Conservation (phyloP, 2,329 filamentous ascomycete genomes). For the Colletotrichum phormii region DNA sequence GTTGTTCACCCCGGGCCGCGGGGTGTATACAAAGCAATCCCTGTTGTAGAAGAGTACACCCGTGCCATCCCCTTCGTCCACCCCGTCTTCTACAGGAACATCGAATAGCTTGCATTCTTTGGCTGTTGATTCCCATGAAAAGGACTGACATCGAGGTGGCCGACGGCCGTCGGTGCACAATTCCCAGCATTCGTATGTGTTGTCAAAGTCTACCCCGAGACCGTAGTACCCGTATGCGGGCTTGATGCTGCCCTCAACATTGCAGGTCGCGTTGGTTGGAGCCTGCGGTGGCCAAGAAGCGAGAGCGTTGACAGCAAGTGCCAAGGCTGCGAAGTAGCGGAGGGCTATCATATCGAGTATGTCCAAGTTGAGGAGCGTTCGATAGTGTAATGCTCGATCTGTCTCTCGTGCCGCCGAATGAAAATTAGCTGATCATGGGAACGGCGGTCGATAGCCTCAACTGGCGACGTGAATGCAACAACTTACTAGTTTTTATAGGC, state of each 20-base stretch:
- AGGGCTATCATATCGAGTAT: not conserved
- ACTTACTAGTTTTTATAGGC: no score
- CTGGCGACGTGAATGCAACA: no score
- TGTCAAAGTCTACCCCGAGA: not conserved
- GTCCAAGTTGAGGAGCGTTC: no score
- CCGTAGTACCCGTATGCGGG: not conserved
- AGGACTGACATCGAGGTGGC: not conserved
- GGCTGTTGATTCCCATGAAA: not conserved
- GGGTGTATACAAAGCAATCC: not conserved
- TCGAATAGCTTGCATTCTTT: not conserved
- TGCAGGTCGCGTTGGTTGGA: not conserved
- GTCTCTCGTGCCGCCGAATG: no score
- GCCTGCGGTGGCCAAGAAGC: not conserved
- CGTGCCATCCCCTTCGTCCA: not conserved
- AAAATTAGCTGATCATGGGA: no score
- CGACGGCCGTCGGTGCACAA: not conserved
- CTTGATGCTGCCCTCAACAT: not conserved
- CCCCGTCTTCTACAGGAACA: not conserved
- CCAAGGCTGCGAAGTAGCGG: not conserved
- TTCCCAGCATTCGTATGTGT: not conserved
- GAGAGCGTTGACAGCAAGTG: not conserved
- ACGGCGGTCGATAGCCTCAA: no score
- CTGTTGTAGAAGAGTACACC: not conserved
- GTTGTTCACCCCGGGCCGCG: not conserved
- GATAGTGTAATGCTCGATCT: no score